Evolutionary conservation across 305 asterid genomes (phyloP).

Genomic region (Rubia peregrina): DNA sequence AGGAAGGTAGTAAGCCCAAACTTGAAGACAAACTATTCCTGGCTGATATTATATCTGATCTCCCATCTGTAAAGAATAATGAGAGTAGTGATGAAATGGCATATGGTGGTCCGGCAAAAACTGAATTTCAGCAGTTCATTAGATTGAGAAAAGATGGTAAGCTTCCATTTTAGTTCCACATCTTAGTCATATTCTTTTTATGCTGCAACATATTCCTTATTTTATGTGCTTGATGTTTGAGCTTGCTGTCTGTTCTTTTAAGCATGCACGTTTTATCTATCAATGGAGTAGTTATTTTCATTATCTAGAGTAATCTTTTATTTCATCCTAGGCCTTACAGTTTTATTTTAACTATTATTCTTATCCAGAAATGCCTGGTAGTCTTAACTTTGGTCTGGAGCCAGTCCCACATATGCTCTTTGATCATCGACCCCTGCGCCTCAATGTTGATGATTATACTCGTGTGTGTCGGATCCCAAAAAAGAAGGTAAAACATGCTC

Average conservation of each 20-base stretch:
- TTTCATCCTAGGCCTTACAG: background rate
- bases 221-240: too few relatives aligned
- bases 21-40: slow-evolving; percentile 42
- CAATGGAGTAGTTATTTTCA: too few relatives aligned
- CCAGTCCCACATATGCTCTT: slow-evolving; percentile 23
- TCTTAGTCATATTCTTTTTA: too few relatives aligned
- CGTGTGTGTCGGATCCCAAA: slow-evolving; percentile 60
- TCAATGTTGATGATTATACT: slow-evolving; percentile 51
- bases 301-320: too few relatives aligned
- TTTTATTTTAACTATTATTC: background rate
- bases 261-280: too few relatives aligned
- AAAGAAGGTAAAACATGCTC: slow-evolving; percentile 27
- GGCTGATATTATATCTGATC: slow-evolving; percentile 72
- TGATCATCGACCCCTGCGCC: slow-evolving; percentile 52
- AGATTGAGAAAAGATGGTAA: slow-evolving; percentile 54
- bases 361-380: slow-evolving; percentile 55
- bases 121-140: slow-evolving; percentile 61
- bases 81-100: slow-evolving; percentile 55
- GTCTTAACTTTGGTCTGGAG: slow-evolving; percentile 16
- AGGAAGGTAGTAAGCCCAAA: slow-evolving; percentile 27
- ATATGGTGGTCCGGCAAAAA: slow-evolving; percentile 32
- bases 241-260: too few relatives aligned
- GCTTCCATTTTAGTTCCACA: slow-evolving; percentile 7
- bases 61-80: slow-evolving; percentile 52
- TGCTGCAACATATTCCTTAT: too few relatives aligned